These are phyloP conservation scores for Dryas alaskensis DNA, from an alignment of 306 rosid genomes.

Conservation along the genomic window DNA sequence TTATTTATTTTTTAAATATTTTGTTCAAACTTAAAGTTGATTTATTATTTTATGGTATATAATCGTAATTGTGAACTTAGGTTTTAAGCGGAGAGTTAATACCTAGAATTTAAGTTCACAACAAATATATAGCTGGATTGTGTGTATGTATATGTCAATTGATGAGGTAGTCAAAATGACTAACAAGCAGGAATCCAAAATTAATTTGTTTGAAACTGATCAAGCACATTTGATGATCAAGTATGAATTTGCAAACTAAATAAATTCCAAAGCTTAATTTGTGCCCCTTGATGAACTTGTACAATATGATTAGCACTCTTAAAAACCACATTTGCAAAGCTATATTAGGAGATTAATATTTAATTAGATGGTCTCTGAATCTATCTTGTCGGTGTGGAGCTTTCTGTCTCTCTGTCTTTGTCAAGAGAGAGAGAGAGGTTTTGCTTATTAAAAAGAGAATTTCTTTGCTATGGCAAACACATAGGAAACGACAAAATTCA, in stretches of 20 bases:
- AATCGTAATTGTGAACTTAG: no score
- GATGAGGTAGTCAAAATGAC: no score
- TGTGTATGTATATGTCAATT: no score
- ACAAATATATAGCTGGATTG: no score
- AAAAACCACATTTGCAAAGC: background rate
- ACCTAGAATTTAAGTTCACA: no score
- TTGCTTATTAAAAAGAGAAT: background rate
- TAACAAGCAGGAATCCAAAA: no score
- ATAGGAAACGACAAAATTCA: background rate
- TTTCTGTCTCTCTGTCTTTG: background rate
- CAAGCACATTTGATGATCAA: background rate
- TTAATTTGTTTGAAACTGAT: background rate
- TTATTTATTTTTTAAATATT: no score
- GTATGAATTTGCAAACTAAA: background rate
- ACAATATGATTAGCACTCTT: background rate
- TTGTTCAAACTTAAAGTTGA: no score
- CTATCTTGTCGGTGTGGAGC: conserved; percentile 11
- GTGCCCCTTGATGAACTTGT: background rate
- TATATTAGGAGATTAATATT: no score
- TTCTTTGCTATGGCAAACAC: background rate
- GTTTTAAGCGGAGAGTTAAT: no score
- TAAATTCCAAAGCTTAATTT: background rate
- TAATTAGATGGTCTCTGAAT: no score
- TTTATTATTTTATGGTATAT: no score
- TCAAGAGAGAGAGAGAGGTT: background rate